A percentile compares a stretch with the other conserved stretches of the same genome.
These are phyloP conservation scores for Halophytophthora polymorphica DNA, from an alignment of 352 stramenopile species.

Conservation along the genomic window DNA sequence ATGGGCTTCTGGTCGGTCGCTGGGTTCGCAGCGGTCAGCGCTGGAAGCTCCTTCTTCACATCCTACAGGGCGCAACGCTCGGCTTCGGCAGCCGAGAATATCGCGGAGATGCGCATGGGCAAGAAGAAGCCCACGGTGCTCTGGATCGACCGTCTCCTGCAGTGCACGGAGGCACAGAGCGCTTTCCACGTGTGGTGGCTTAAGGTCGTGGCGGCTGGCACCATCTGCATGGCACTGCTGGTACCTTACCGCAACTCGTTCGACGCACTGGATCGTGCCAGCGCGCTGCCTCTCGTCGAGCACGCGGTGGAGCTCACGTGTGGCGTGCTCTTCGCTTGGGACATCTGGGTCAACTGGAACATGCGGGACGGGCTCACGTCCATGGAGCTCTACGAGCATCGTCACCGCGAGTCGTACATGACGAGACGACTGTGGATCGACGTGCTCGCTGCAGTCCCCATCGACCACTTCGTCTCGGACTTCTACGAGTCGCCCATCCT, in stretches of 20 bases:
- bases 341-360: slow-evolving; percentile 68
- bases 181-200: slow-evolving; percentile 41
- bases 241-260: slow-evolving; percentile 48
- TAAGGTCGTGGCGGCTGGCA: slow-evolving; percentile 21
- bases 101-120: slow-evolving; percentile 2
- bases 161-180: slow-evolving; percentile 45
- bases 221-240: slow-evolving; percentile 38
- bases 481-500: slow-evolving; percentile 41
- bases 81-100: slow-evolving; percentile 5
- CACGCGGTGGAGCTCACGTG: slow-evolving; percentile 34
- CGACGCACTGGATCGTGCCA: slow-evolving; percentile 26
- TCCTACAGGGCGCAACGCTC: slow-evolving; percentile 28
- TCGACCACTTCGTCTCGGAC: slow-evolving; percentile 48
- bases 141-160: slow-evolving; percentile 48
- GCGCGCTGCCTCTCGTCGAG: slow-evolving; percentile 13
- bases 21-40: slow-evolving; percentile 3
- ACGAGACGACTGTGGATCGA: slow-evolving; percentile 37
- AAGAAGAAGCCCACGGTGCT: slow-evolving; percentile 18
- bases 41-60: slow-evolving; percentile 17
- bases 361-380: slow-evolving; percentile 39
- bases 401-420: slow-evolving; percentile 35
- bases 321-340: slow-evolving; percentile 45
- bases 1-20: slow-evolving; percentile 1
- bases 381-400: slow-evolving; percentile 51
- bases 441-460: slow-evolving; percentile 38